Evolutionary conservation across 2,329 filamentous ascomycete species (phyloP).

Genomic region (Hymenoscyphus fructigenus): DNA sequence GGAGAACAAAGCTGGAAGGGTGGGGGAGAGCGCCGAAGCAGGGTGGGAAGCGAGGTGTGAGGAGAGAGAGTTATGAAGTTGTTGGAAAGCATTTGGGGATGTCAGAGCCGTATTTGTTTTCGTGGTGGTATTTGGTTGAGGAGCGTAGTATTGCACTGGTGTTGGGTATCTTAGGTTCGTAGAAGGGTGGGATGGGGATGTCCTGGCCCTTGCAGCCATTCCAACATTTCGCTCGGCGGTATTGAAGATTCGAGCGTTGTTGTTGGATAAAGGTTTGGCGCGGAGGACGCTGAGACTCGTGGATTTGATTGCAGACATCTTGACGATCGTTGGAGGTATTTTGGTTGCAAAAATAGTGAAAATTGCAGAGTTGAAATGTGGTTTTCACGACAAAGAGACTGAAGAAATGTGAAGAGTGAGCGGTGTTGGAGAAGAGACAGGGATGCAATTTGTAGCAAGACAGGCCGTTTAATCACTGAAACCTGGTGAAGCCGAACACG

Average conservation of each 20-base stretch:
- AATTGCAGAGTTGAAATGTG: not conserved
- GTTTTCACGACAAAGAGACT: not conserved
- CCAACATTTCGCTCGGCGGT: slow-evolving; percentile 17
- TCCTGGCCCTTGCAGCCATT: slow-evolving; percentile 20
- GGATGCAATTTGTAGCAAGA: not conserved
- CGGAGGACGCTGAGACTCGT: slow-evolving; percentile 16
- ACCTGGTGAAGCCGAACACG: not conserved
- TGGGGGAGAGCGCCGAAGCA: slow-evolving; percentile 9
- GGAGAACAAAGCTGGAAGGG: slow-evolving; percentile 21
- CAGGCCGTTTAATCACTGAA: not conserved
- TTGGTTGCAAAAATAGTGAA: not conserved
- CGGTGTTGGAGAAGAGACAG: not conserved
- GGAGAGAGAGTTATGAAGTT: slow-evolving; percentile 4
- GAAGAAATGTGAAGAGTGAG: not conserved
- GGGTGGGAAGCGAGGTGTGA: slow-evolving; percentile 4
- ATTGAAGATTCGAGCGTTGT: slow-evolving; percentile 13
- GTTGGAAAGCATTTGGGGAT: not conserved
- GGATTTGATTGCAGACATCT: slow-evolving; percentile 26
- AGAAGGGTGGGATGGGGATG: slow-evolving; percentile 3
- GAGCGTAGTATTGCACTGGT: not conserved
- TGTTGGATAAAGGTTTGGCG: slow-evolving; percentile 12
- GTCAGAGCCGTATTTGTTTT: not conserved
- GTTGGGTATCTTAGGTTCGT: not conserved
- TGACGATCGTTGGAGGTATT: not conserved
- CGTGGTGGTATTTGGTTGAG: slow-evolving; percentile 6